phyloP scores from a whole-genome alignment of 805 yeast species.

The Saccharomycopsis sp. region DNA sequence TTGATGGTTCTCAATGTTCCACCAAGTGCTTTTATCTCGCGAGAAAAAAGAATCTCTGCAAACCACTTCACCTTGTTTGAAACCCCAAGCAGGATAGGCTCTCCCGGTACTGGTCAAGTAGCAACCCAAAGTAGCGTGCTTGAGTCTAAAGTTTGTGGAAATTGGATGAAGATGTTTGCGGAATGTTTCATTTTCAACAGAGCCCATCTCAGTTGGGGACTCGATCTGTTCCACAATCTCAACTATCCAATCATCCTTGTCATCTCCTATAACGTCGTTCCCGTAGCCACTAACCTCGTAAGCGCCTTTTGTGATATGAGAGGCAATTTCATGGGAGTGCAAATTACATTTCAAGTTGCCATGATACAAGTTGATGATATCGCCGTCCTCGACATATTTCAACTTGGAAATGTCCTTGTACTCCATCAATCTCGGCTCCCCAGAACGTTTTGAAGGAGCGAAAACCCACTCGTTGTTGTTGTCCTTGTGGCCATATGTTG shows the following conservation, averaged over 20 bases:
- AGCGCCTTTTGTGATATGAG: constrained; percentile 56
- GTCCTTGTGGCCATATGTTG: constrained; percentile 87
- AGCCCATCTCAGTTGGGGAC: constrained; percentile 1
- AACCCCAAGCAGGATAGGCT: constrained; percentile 75
- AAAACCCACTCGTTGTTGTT: constrained; percentile 75
- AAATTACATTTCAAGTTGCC: constrained; percentile 60
- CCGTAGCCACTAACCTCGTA: constrained; percentile 91
- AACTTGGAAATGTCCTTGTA: constrained; percentile 20
- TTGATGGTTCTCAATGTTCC: constrained; percentile 70
- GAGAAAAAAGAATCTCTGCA: constrained; percentile 46
- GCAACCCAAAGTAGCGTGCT: constrained; percentile 56
- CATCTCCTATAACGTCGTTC: constrained; percentile 58
- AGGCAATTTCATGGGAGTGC: constrained; percentile 74
- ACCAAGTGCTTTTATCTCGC: constrained; percentile 61
- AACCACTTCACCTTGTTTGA: constrained; percentile 71
- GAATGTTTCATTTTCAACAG: constrained; percentile 27
- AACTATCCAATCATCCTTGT: constrained; percentile 82
- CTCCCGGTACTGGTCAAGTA: constrained; percentile 68
- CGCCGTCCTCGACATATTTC: constrained; percentile 48
- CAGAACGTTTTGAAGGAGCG: constrained; percentile 29
- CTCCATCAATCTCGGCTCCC: constrained; percentile 1
- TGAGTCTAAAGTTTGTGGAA: constrained; percentile 63
- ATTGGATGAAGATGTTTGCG: constrained; percentile 58
- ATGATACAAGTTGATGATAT: constrained; percentile 64
- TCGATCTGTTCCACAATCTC: constrained; percentile 60